Base-by-base conservation (phyloP, 495 filamentous ascomycete species). In the Podospora pseudopauciseta region DNA sequence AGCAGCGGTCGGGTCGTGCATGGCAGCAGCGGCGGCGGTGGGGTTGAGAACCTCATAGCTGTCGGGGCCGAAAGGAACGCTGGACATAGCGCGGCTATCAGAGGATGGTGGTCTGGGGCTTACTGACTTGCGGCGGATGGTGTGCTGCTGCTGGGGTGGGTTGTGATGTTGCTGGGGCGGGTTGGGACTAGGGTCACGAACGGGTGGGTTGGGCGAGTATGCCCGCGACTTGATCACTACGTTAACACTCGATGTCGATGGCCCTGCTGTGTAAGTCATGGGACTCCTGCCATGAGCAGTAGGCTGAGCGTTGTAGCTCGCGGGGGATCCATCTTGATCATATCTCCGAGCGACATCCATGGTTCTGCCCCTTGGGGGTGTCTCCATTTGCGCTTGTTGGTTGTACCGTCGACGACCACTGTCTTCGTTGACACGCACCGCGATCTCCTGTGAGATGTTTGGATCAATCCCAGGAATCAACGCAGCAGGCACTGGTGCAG, bases 11-110 rank as follows among this genome's bases (percentile, higher is more conserved):
- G 63, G 53, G 1, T 81, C 78, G 19, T 76, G 69, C n/a, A 71
- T 68, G 5, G 70, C 77, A 11, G 76, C 70, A 3, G 82, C 75
- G 1, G 77, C 71, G 0, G 84, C 70, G 5, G 65, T 74, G 26
- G 91, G 91, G 71, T 94, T 94, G 74, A 92, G 83, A 1, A 84
- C 82, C 65, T 93, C 87, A 75, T 92, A 98, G 18, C 91, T 92
- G 74, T 98, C 95, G 0, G 96, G 95, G 19, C 90, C 91, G 73
- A 96, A 98, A 0, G 95, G 94, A 20, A 91, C 81, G 11, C 85
- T 87, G 0, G 90, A 90, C 0, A 85, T 75, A 26, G 83, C 78
- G 60, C 84, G 82, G 53, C 79, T 79, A 53, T 84, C 82, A 11
- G 81, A 78, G n/a, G 86, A 80, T 2, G 80, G 79, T 4, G 92